Base-by-base conservation (phyloP, 1,139 yeast species). In the Blastobotrys buckinghamii region DNA sequence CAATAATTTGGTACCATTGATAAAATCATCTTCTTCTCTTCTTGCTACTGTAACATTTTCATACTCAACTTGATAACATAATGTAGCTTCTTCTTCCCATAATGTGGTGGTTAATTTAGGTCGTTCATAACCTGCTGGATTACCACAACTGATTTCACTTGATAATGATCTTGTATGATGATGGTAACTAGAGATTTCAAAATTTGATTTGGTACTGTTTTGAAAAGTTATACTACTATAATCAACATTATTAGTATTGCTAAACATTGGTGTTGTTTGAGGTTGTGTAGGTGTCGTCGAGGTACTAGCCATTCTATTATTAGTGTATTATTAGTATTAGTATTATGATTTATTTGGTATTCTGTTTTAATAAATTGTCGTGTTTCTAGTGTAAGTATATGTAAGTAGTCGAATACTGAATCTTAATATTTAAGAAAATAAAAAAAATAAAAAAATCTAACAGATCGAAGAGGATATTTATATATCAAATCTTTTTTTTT, bases 1-100 rank as follows among this genome's bases (percentile, higher is more conserved):
- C 53, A 89, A 71, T 54, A 89, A 73, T 67, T 89, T 89, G 29
- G 97, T 90, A 45, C 97, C 97, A 64, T 89, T 89, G 60, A 89
- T 84, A 94, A 88, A 86, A 55, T 78, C 75, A 66, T 89, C 88
- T 66, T 89, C 95, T 37, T 95, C 96, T 59, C 97, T 76, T 58
- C 97, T 75, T 29, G 90, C 96, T 27, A 89, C 96, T 9, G 86
- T 77, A 33, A 88, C 89, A 52, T 88, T 87, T 59, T 84, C 82
- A 47, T 95, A 95, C 59, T 88, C 96, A 19, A 89, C 96, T 66
- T 88, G 96, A 67, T 89, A 87, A 65, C 97, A 90, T 42, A 90
- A 67, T 0, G 97, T 90, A 56, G 86, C 84, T 61, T 90, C 97
- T 60, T 89, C 96, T 64, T 89, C 96, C 97, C 97, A 90, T 78